phyloP scores from a whole-genome alignment of 805 yeast species.

The Ogataea sp. region DNA sequence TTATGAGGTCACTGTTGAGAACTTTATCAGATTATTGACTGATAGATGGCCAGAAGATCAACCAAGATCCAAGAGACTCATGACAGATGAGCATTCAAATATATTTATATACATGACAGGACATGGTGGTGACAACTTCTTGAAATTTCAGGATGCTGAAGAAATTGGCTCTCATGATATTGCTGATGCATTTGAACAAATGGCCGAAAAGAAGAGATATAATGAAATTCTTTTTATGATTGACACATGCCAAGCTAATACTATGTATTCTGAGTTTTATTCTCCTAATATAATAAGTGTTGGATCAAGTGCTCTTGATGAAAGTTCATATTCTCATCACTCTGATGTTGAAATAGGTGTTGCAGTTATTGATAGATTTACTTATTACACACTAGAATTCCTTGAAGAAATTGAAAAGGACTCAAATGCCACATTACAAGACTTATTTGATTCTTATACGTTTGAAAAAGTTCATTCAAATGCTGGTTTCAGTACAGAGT shows the following conservation, averaged over 20 bases:
- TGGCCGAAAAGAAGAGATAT: constrained; percentile 93
- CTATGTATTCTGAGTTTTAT: constrained; percentile 89
- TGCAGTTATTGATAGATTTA: constrained; percentile 94
- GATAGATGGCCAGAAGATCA: constrained; percentile 95
- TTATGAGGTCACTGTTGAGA: constrained; percentile 96
- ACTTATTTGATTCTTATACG: constrained; percentile 77
- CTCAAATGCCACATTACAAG: constrained; percentile 69
- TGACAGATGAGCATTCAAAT: constrained; percentile 91
- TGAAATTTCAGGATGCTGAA: constrained; percentile 97
- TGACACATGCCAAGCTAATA: constrained; percentile 98
- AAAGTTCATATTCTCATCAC: constrained; percentile 91
- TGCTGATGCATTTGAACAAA: constrained; percentile 95
- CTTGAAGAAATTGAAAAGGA: constrained; percentile 72
- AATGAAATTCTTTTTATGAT: constrained; percentile 96
- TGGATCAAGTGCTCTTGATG: constrained; percentile 83
- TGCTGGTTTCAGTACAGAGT: constrained; percentile 86
- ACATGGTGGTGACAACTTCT: constrained; percentile 96
- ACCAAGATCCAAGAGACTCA: constrained; percentile 82
- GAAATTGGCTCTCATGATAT: constrained; percentile 92
- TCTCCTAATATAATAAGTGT: constrained; percentile 90
- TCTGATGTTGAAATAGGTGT: constrained; percentile 95
- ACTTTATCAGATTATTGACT: constrained; percentile 83
- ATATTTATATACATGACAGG: constrained; percentile 95
- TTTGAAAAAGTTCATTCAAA: constrained; percentile 82
- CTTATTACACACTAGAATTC: constrained; percentile 84